Evolutionary conservation across 75 land plant species (phyloP).

Genomic region (Chamaecyparis obtusa): DNA sequence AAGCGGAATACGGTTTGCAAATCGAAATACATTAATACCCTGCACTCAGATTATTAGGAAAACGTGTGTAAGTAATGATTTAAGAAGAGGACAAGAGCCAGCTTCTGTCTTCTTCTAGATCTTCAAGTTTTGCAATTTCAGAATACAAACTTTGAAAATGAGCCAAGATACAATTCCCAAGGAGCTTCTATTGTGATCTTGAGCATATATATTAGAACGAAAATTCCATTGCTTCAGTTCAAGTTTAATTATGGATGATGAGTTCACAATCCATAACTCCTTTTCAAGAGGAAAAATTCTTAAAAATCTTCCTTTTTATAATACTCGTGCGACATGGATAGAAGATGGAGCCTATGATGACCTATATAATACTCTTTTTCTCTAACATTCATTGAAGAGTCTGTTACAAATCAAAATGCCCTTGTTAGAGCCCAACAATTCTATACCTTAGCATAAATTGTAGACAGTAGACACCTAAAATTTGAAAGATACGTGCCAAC

Average conservation of each 20-base stretch:
- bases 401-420: neutral
- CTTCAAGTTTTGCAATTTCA: neutral
- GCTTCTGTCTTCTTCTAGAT: neutral
- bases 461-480: neutral
- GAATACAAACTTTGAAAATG: neutral
- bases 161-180: neutral
- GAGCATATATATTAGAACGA: neutral
- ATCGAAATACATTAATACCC: slow-evolving; percentile 95
- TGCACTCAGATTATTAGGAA: slow-evolving; percentile 18
- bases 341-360: neutral
- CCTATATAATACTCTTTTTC: neutral
- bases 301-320: neutral
- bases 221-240: neutral
- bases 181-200: neutral
- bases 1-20: slow-evolving; percentile 98
- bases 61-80: neutral
- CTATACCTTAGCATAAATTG: neutral
- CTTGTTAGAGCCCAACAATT: neutral
- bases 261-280: neutral
- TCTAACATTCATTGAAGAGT: neutral
- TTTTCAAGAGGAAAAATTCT: neutral
- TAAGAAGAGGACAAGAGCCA: neutral
- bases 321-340: neutral
- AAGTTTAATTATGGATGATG: neutral
- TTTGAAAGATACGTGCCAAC: neutral